These are phyloP conservation scores for Trichoderma sp. DNA, from an alignment of 2,329 filamentous ascomycete species.

Conservation along the genomic window DNA sequence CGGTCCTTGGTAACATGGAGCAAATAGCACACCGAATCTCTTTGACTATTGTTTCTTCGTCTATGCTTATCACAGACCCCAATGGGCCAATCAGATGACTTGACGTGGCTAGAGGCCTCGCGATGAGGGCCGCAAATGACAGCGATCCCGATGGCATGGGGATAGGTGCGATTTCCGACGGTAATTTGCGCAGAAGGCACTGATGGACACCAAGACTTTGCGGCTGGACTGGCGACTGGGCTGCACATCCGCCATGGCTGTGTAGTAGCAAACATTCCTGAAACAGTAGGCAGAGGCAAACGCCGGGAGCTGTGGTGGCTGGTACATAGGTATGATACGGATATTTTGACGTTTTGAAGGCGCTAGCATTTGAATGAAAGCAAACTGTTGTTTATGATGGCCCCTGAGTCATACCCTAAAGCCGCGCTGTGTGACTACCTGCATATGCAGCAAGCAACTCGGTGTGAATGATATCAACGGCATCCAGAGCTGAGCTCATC, in stretches of 20 bases:
- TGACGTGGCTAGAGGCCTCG: slow-evolving; percentile 5
- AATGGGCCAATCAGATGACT: not conserved
- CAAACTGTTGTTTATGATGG: not conserved
- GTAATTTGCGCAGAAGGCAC: not conserved
- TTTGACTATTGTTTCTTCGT: not conserved
- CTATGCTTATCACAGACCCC: not conserved
- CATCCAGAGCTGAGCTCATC: not conserved
- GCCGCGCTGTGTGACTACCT: not conserved
- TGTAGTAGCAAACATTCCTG: not conserved
- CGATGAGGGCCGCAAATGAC: not conserved
- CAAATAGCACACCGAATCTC: not conserved
- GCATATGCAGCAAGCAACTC: not conserved
- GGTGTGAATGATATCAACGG: not conserved
- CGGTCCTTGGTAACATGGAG: not conserved
- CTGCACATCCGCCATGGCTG: not conserved
- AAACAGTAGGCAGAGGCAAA: not conserved
- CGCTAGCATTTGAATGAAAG: not conserved
- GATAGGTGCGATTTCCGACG: not conserved
- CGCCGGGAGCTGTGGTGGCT: not conserved
- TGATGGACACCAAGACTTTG: not conserved
- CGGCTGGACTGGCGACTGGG: not conserved
- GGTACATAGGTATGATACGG: not conserved
- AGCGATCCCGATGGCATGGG: not conserved
- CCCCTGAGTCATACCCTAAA: not conserved
- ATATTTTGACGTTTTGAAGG: not conserved